phyloP scores from a whole-genome alignment of 2,329 filamentous ascomycete species.

The Neofusicoccum laricinum region DNA sequence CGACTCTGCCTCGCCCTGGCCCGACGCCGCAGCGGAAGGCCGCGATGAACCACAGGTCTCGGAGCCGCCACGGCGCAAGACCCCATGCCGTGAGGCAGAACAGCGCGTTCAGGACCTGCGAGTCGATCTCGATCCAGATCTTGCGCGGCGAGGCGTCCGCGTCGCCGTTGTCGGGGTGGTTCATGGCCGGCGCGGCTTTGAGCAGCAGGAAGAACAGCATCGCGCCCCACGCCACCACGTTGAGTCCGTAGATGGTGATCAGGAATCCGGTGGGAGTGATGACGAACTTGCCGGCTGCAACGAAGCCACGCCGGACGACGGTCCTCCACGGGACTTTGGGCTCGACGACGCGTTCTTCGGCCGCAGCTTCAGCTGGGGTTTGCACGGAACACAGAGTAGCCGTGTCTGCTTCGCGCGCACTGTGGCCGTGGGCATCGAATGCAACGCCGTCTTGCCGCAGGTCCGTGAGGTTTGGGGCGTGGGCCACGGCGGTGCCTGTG shows the following conservation, averaged over 20 bases:
- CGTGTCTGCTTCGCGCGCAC: constrained; percentile 1
- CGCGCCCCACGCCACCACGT: constrained; percentile 86
- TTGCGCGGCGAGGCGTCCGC: background rate
- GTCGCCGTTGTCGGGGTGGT: constrained; percentile 38
- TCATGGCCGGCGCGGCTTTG: constrained; percentile 72
- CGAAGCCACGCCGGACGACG: background rate
- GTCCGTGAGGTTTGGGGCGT: background rate
- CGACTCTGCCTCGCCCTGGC: background rate
- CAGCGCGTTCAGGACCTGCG: constrained; percentile 76
- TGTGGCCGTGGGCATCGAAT: constrained; percentile 3
- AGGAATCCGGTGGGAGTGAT: background rate
- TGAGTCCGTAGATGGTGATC: constrained; percentile 53
- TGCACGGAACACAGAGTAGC: background rate
- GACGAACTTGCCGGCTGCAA: background rate
- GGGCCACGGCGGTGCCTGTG: background rate
- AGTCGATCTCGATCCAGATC: constrained; percentile 80
- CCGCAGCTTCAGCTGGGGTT: background rate
- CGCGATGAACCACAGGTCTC: constrained; percentile 73
- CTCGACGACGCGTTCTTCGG: background rate
- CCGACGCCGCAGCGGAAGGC: constrained; percentile 56
- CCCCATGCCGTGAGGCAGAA: constrained; percentile 88
- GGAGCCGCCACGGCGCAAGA: constrained; percentile 71
- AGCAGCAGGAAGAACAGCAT: constrained; percentile 86
- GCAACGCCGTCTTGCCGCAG: background rate
- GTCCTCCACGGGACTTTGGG: background rate